Evolutionary conservation across 352 stramenopile species (phyloP).

Genomic region (Pythium inflatum): DNA sequence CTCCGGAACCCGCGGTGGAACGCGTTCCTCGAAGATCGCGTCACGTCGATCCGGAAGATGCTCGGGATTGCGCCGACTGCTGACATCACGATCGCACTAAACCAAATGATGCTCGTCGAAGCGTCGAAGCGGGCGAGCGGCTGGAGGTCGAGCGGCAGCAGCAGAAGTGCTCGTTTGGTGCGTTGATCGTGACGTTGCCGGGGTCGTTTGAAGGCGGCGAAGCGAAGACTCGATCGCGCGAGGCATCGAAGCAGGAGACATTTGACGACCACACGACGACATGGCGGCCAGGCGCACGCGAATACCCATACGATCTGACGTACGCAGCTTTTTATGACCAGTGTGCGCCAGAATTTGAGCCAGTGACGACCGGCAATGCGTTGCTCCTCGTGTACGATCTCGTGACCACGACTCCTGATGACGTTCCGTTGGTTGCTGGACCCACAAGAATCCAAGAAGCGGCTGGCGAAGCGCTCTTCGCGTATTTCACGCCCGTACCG

Average conservation of each 20-base stretch:
- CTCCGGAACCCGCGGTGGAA: neutral
- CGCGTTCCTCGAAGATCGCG: neutral
- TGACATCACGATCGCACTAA: neutral
- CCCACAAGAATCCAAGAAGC: neutral
- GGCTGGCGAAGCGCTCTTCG: neutral
- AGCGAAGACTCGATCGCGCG: no score
- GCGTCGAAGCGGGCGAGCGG: neutral
- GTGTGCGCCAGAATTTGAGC: neutral
- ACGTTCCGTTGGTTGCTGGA: neutral
- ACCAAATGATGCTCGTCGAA: neutral
- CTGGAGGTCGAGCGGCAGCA: neutral
- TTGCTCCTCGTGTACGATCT: constrained; percentile 6
- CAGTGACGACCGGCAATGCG: neutral
- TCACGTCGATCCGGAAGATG: neutral
- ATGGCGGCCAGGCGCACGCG: neutral
- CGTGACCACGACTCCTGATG: neutral
- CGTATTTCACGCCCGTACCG: neutral
- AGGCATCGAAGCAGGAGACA: neutral
- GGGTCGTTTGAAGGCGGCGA: neutral
- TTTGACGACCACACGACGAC: neutral
- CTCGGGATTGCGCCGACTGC: neutral
- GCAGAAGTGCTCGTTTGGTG: neutral
- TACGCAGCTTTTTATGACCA: neutral
- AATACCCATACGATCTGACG: neutral
- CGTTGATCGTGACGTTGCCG: neutral